These are phyloP conservation scores for Candida awuae DNA, from an alignment of 805 yeast genomes.

Conservation along the genomic window DNA sequence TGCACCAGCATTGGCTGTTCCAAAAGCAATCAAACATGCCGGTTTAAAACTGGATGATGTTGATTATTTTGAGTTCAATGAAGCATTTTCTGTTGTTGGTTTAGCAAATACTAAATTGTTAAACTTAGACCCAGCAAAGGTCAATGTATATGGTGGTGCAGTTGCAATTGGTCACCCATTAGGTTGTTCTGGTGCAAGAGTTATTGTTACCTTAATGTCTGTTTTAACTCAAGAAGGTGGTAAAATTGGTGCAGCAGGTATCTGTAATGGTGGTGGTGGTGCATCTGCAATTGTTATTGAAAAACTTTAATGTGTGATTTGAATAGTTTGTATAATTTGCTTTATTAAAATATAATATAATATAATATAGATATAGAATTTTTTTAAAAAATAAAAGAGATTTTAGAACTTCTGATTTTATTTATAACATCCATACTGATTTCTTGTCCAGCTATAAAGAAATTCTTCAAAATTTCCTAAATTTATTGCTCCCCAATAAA, in stretches of 20 bases:
- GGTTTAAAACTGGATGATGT: conserved; percentile 54
- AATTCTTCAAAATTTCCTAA: too few species aligned
- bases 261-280: conserved; percentile 99
- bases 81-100: conserved; percentile 96
- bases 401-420: too few species aligned
- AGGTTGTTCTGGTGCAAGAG: conserved; percentile 94
- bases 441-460: too few species aligned
- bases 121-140: conserved; percentile 53
- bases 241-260: conserved; percentile 87
- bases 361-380: too few species aligned
- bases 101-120: conserved; percentile 75
- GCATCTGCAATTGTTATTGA: conserved; percentile 90
- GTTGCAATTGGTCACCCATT: conserved; percentile 93
- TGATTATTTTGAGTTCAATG: conserved; percentile 92
- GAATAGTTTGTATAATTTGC: not conserved
- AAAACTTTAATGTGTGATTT: conserved; percentile 34
- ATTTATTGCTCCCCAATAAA: too few species aligned
- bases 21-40: conserved; percentile 91
- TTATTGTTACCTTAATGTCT: conserved; percentile 76
- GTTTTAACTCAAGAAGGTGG: conserved; percentile 80
- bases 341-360: too few species aligned
- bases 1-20: conserved; percentile 91
- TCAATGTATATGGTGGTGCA: conserved; percentile 92
- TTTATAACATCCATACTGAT: too few species aligned
- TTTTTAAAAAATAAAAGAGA: too few species aligned